Evolutionary conservation across 441 rosid species (phyloP).

Genomic region (Arabidopsis lyrata): DNA sequence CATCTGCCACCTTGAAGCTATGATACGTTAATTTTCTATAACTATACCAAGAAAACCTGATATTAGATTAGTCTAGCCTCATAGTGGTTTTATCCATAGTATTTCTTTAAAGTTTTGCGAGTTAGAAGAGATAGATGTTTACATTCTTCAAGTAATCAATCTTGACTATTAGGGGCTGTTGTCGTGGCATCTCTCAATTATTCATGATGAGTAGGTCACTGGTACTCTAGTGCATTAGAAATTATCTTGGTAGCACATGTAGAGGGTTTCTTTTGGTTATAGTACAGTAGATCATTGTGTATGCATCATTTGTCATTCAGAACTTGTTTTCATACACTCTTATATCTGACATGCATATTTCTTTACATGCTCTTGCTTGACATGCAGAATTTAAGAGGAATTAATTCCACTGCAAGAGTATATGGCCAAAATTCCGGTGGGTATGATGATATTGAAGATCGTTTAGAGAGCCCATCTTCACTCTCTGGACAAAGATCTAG

Average conservation of each 20-base stretch:
- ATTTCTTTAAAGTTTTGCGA: neutral
- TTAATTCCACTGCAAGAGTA: conserved; percentile 50
- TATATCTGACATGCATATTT: conserved; percentile 34
- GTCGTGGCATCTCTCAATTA: conserved; percentile 9
- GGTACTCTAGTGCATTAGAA: neutral
- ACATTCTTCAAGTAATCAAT: conserved; percentile 24
- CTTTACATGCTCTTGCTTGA: conserved; percentile 44
- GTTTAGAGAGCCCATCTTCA: conserved; percentile 51
- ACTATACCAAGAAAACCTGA: neutral
- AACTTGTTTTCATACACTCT: conserved; percentile 18
- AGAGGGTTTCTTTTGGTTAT: conserved; percentile 14
- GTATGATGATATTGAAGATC: conserved; percentile 66
- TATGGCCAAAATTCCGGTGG: conserved; percentile 56
- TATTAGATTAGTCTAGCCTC: conserved; percentile 26
- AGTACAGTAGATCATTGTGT: neutral
- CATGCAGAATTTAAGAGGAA: conserved; percentile 55
- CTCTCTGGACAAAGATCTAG: conserved; percentile 68
- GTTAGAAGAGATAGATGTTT: conserved; percentile 13
- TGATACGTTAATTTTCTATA: neutral
- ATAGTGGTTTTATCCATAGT: neutral
- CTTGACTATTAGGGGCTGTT: conserved; percentile 15
- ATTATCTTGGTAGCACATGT: neutral
- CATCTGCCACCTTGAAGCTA: conserved; percentile 21
- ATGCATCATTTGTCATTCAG: neutral
- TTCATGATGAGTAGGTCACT: conserved; percentile 19